Conservation (phyloP, 1,139 yeast species). For the Debaryomycetaceae sp. region DNA sequence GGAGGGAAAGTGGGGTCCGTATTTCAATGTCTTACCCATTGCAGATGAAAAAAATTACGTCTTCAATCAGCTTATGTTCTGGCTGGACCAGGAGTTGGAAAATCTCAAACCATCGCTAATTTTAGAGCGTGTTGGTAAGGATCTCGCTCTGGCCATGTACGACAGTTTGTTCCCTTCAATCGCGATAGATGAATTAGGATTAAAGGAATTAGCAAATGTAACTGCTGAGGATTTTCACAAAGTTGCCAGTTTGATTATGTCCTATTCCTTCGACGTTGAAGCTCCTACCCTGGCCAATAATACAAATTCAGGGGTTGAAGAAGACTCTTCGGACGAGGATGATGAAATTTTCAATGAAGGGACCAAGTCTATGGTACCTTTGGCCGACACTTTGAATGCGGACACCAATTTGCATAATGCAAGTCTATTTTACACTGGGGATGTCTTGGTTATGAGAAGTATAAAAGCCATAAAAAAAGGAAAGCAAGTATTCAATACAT, state of each 20-base stretch:
- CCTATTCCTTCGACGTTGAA: slow-evolving; percentile 43
- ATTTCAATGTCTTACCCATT: slow-evolving; percentile 68
- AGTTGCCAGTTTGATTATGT: slow-evolving; percentile 58
- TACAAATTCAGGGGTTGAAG: slow-evolving; percentile 16
- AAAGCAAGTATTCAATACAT: slow-evolving; percentile 80
- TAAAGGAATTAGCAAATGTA: slow-evolving; percentile 25
- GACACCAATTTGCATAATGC: slow-evolving; percentile 82
- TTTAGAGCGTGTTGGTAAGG: slow-evolving; percentile 65
- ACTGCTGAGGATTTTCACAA: slow-evolving; percentile 59
- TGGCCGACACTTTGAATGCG: slow-evolving; percentile 88
- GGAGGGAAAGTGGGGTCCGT: slow-evolving; percentile 62
- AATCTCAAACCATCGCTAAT: slow-evolving; percentile 68
- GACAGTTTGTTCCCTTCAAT: slow-evolving; percentile 22
- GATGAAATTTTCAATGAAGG: slow-evolving; percentile 19
- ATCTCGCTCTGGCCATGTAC: slow-evolving; percentile 62
- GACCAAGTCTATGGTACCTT: slow-evolving; percentile 81
- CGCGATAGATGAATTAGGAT: slow-evolving; percentile 20
- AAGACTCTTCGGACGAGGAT: slow-evolving; percentile 18
- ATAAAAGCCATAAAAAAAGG: slow-evolving; percentile 58
- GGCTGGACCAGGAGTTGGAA: slow-evolving; percentile 56
- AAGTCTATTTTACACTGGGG: slow-evolving; percentile 47
- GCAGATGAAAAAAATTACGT: slow-evolving; percentile 23
- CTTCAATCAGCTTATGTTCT: slow-evolving; percentile 75
- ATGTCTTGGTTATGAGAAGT: slow-evolving; percentile 62
- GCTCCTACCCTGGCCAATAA: slow-evolving; percentile 13